Percentiles rank a stretch among this genome's conserved stretches.
phyloP scores from a whole-genome alignment of 208 protist species.

The Trypanosoma vivax region DNA sequence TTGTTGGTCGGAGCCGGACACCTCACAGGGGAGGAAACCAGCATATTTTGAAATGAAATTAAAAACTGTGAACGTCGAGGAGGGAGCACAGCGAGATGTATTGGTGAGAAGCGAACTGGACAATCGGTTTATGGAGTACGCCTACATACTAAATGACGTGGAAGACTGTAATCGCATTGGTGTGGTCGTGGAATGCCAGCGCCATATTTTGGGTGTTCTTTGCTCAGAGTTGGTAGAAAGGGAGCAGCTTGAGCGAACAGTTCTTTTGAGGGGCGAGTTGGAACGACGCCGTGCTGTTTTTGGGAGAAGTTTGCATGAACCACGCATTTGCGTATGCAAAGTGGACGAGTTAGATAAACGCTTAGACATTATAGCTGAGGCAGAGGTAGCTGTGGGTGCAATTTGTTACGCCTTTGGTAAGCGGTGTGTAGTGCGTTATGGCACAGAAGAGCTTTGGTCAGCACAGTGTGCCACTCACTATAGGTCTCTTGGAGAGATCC shows the following conservation, averaged over 20 bases:
- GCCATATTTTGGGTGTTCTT: background rate
- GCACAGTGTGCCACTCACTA: conserved; percentile 22
- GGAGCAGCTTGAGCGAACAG: conserved; percentile 8
- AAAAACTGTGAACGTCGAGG: no score
- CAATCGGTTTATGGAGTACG: conserved; percentile 5
- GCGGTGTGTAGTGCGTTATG: conserved; percentile 17
- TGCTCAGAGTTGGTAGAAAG: background rate
- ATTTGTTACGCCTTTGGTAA: conserved; percentile 16
- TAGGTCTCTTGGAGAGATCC: conserved; percentile 23
- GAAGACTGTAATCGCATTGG: conserved; percentile 22
- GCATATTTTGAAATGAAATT: no score
- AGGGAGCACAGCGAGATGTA: background rate
- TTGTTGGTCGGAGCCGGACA: background rate
- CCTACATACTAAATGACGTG: conserved; percentile 6
- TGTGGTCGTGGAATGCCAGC: conserved; percentile 2
- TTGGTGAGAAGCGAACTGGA: background rate
- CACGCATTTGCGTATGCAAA: conserved; percentile 23
- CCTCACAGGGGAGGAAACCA: background rate
- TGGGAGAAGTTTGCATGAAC: conserved; percentile 15
- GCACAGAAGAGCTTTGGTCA: conserved; percentile 22
- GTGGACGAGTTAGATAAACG: conserved; percentile 33
- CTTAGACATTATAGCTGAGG: conserved; percentile 37
- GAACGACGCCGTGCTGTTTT: conserved; percentile 22
- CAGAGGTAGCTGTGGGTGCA: conserved; percentile 26
- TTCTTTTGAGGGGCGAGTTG: conserved; percentile 7